Conservation (phyloP, 2,329 filamentous ascomycete species). For the Periconia digitata region DNA sequence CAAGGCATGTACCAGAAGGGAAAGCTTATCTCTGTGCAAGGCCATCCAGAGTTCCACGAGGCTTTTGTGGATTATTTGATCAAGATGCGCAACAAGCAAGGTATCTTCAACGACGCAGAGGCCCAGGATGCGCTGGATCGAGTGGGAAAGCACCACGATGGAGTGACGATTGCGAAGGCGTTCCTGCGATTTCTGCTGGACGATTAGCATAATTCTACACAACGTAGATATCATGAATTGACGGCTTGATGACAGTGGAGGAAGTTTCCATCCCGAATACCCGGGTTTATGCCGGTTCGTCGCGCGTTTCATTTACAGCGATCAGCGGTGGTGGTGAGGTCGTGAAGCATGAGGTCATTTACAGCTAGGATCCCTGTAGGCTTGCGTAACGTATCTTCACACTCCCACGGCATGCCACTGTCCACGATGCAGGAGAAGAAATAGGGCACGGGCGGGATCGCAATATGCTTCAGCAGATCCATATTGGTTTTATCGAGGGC, state of each 20-base stretch:
- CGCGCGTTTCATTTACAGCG: neutral
- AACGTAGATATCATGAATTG: neutral
- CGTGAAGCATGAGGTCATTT: slow-evolving; percentile 9
- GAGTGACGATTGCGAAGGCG: slow-evolving; percentile 69
- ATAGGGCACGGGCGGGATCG: neutral
- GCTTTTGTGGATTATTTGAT: slow-evolving; percentile 72
- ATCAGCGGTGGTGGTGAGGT: neutral
- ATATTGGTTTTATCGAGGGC: neutral
- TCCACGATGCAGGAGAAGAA: too few species aligned
- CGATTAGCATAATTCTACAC: slow-evolving; percentile 30
- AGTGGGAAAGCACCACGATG: slow-evolving; percentile 72
- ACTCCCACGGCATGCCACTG: neutral
- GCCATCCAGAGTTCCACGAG: slow-evolving; percentile 80
- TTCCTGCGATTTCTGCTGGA: slow-evolving; percentile 78
- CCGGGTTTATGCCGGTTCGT: neutral
- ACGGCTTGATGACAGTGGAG: neutral
- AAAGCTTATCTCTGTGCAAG: slow-evolving; percentile 75
- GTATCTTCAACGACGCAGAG: slow-evolving; percentile 69
- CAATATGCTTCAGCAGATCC: neutral
- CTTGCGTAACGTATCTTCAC: neutral
- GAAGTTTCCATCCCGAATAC: too few species aligned
- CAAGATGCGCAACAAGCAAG: slow-evolving; percentile 62
- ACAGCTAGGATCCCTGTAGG: neutral
- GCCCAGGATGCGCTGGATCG: slow-evolving; percentile 70
- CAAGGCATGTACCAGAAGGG: slow-evolving; percentile 75